Evolutionary conservation across 805 yeast species (phyloP).

Genomic region (Jamesozyma hellenica): DNA sequence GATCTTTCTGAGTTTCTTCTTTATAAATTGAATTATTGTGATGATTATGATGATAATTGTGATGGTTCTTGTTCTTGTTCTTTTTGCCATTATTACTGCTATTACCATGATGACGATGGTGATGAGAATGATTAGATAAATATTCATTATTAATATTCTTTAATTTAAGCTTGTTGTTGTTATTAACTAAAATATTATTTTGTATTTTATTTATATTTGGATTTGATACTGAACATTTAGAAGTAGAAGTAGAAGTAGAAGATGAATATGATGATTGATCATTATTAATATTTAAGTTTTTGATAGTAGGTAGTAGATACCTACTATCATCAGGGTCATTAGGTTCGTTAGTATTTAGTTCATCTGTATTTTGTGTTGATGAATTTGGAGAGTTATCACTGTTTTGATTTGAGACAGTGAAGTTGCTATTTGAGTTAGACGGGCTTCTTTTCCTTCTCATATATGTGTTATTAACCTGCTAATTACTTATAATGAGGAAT

Average conservation of each 20-base stretch:
- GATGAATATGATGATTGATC: no score
- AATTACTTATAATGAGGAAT: no score
- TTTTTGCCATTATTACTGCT: no score
- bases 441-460: conserved; percentile 28
- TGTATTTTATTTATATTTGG: conserved; percentile 1
- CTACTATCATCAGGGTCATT: conserved; percentile 41
- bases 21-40: not conserved
- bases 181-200: not conserved
- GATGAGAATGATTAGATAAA: not conserved
- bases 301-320: conserved; percentile 30
- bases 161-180: conserved; percentile 2
- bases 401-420: conserved; percentile 9
- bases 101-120: conserved; percentile 1
- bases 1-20: no score
- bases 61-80: no score
- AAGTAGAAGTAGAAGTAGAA: no score
- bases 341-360: conserved; percentile 31
- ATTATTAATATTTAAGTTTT: conserved; percentile 7
- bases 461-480: not conserved
- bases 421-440: conserved; percentile 17
- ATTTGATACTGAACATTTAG: conserved; percentile 2
- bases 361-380: conserved; percentile 27
- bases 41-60: not conserved
- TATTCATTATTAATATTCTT: not conserved
- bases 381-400: conserved; percentile 3